Conservation (phyloP, 2,329 filamentous ascomycete genomes). For the Pseudogymnoascus sp. region DNA sequence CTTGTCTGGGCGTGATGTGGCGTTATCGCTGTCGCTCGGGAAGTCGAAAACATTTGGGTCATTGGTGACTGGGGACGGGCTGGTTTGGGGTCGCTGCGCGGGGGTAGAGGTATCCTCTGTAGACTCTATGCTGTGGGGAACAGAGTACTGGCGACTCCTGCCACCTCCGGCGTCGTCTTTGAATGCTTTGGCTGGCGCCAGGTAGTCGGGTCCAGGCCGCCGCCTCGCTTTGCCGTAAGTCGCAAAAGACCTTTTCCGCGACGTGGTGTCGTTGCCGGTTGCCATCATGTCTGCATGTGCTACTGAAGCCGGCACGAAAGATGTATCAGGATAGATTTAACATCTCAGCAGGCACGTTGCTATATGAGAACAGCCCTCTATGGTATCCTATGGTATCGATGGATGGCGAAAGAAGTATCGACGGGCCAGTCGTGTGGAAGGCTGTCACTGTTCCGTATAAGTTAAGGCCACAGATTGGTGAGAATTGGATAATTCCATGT, state of each 20-base stretch:
- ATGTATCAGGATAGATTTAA: not conserved
- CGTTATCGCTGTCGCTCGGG: conserved; percentile 18
- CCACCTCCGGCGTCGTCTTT: not conserved
- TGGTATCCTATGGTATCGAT: not conserved
- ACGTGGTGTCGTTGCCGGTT: conserved; percentile 17
- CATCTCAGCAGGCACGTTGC: not conserved
- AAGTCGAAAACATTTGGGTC: conserved; percentile 7
- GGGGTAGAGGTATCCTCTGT: not conserved
- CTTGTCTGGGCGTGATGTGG: conserved; percentile 6
- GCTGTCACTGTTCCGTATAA: not conserved
- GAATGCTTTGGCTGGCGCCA: not conserved
- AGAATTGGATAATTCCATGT: not conserved
- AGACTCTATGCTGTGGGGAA: not conserved
- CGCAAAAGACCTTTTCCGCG: conserved; percentile 23
- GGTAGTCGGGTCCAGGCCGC: conserved; percentile 23
- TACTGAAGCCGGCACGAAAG: not conserved
- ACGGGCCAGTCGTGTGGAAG: not conserved
- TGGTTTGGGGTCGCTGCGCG: not conserved
- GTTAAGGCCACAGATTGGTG: not conserved
- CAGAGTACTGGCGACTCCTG: not conserved
- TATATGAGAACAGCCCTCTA: not conserved
- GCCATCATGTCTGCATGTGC: conserved; percentile 18
- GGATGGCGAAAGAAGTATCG: not conserved
- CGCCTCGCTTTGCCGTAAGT: conserved; percentile 28
- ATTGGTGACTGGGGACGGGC: not conserved